Percentiles rank a stretch among this genome's conserved stretches.
These are phyloP conservation scores for Alternaria brassicae DNA, from an alignment of 2,329 filamentous ascomycete species.

Conservation along the genomic window DNA sequence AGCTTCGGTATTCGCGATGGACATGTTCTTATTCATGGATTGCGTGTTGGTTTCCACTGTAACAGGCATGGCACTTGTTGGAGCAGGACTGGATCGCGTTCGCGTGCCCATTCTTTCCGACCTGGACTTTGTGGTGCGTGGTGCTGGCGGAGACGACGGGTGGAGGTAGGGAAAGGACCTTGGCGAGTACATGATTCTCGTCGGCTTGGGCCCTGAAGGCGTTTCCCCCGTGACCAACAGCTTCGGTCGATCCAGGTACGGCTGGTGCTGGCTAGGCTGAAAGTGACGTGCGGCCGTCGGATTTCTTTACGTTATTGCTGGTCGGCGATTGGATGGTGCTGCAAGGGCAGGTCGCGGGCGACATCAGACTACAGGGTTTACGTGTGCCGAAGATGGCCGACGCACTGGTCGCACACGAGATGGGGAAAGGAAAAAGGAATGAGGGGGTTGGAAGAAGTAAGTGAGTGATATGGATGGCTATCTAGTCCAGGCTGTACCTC, in stretches of 20 bases:
- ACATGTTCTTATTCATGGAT: conserved; percentile 10
- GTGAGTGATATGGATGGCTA: conserved; percentile 7
- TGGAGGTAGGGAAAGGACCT: conserved; percentile 54
- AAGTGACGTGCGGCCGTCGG: conserved; percentile 40
- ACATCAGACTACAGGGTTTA: conserved; percentile 41
- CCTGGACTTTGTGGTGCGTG: conserved; percentile 24
- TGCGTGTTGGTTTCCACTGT: conserved; percentile 16
- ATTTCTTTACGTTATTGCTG: conserved; percentile 49
- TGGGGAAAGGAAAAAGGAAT: conserved; percentile 1
- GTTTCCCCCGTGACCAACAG: conserved; percentile 38
- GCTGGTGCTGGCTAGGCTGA: conserved; percentile 22
- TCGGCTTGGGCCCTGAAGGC: conserved; percentile 32
- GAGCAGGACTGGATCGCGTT: conserved; percentile 27
- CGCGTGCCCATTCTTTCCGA: conserved; percentile 45
- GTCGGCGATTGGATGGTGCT: conserved; percentile 41
- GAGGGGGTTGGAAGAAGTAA: conserved; percentile 2
- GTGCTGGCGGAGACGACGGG: conserved; percentile 43
- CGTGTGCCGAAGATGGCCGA: conserved; percentile 19
- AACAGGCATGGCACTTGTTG: conserved; percentile 22
- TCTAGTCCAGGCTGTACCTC: neutral
- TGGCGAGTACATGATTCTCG: conserved; percentile 54
- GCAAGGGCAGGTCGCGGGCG: no score
- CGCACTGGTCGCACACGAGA: conserved; percentile 2
- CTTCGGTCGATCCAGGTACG: conserved; percentile 21
- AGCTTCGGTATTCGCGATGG: conserved; percentile 17